Conservation (phyloP, 2,329 filamentous ascomycete genomes). For the Curvularia sp. region DNA sequence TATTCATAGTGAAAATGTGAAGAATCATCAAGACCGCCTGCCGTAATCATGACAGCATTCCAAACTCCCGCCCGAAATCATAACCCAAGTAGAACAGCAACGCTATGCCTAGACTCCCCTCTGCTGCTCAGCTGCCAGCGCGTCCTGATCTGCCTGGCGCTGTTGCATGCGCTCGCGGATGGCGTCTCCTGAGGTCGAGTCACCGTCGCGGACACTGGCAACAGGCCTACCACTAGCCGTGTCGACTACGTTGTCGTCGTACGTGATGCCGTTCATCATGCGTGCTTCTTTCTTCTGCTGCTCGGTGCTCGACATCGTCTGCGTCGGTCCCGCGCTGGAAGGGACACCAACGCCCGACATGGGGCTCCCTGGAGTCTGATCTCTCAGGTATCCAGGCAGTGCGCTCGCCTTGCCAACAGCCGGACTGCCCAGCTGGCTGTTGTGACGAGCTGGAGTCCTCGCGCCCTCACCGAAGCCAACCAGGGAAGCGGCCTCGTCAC, state of each 20-base stretch:
- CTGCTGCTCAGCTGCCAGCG: slow-evolving; percentile 35
- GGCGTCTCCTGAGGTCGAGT: slow-evolving; percentile 70
- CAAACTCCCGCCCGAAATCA: slow-evolving; percentile 18
- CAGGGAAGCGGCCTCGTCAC: slow-evolving; percentile 82
- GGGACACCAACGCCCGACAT: slow-evolving; percentile 38
- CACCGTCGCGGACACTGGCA: slow-evolving; percentile 38
- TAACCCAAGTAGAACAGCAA: slow-evolving; percentile 5
- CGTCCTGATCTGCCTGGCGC: slow-evolving; percentile 32
- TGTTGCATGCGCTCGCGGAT: slow-evolving; percentile 60
- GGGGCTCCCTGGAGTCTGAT: slow-evolving; percentile 40
- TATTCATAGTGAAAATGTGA: slow-evolving; percentile 7
- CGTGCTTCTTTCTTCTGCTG: slow-evolving; percentile 51
- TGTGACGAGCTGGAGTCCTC: slow-evolving; percentile 57
- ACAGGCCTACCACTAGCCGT: slow-evolving; percentile 49
- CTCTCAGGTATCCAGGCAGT: slow-evolving; percentile 45
- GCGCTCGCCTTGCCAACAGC: slow-evolving; percentile 63
- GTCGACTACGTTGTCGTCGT: slow-evolving; percentile 52
- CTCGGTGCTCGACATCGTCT: slow-evolving; percentile 41
- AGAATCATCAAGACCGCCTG: slow-evolving; percentile 12
- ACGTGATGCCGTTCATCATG: slow-evolving; percentile 56
- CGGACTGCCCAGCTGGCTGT: slow-evolving; percentile 79
- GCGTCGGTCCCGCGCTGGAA: slow-evolving; percentile 29
- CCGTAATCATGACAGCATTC: slow-evolving; percentile 2
- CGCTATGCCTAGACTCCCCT: slow-evolving; percentile 25
- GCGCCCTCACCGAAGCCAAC: slow-evolving; percentile 95